phyloP scores from a whole-genome alignment of 2,329 filamentous ascomycete species.

The Aspergillus intermedius region DNA sequence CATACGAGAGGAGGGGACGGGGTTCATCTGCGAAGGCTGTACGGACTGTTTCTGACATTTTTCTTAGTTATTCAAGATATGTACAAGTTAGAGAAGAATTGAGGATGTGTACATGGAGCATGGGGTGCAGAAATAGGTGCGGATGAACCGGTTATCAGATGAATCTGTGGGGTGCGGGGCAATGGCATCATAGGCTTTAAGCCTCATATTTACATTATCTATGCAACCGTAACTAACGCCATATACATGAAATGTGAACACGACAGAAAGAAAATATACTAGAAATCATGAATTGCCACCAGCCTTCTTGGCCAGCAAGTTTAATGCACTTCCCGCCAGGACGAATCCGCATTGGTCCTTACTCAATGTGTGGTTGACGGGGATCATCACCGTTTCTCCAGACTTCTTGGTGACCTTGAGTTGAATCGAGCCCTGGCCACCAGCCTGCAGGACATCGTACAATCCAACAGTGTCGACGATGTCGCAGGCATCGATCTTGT shows the following conservation, averaged over 20 bases:
- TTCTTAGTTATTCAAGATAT: too few relatives aligned
- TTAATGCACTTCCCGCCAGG: conserved; percentile 86
- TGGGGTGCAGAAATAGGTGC: too few relatives aligned
- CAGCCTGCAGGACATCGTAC: conserved; percentile 62
- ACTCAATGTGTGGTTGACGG: conserved; percentile 80
- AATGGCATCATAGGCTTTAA: neutral
- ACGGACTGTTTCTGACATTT: conserved; percentile 30
- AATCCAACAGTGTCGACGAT: conserved; percentile 75
- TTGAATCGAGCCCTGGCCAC: conserved; percentile 17
- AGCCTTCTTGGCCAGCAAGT: conserved; percentile 66
- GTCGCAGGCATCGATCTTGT: conserved; percentile 74
- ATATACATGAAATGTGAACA: neutral
- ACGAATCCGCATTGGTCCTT: conserved; percentile 89
- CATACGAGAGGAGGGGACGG: conserved; percentile 42
- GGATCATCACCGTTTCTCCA: conserved; percentile 62
- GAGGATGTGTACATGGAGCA: too few relatives aligned
- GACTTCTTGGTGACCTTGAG: conserved; percentile 18
- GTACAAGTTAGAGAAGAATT: too few relatives aligned
- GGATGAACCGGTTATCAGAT: neutral
- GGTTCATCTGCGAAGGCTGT: conserved; percentile 31
- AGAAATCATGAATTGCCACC: neutral
- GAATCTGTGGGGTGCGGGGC: neutral
- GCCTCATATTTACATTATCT: neutral
- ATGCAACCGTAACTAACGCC: neutral
- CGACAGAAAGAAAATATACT: neutral